These are phyloP conservation scores for Dacryopinax spathularia DNA, from an alignment of 768 basidiomycete genomes.

Conservation along the genomic window DNA sequence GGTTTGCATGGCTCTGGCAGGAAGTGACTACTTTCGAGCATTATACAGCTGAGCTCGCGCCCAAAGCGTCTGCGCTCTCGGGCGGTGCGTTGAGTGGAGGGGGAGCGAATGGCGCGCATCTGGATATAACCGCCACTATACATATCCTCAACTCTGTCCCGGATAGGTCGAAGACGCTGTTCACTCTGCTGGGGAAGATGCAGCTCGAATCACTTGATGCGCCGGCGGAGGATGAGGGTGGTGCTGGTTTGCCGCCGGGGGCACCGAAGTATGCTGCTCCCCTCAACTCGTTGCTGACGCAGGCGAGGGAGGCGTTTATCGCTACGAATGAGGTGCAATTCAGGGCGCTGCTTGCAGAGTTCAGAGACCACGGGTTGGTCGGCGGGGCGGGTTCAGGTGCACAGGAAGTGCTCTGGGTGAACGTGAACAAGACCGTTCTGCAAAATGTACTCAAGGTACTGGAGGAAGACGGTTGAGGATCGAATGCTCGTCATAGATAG, in stretches of 20 bases:
- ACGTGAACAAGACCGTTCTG: neutral
- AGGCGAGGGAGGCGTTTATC: constrained; percentile 70
- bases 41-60: constrained; percentile 59
- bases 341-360: constrained; percentile 71
- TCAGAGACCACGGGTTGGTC: constrained; percentile 81
- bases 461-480: neutral
- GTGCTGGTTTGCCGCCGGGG: constrained; percentile 1
- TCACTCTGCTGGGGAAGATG: constrained; percentile 11
- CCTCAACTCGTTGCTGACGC: constrained; percentile 55
- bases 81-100: constrained; percentile 13
- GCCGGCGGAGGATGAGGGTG: constrained; percentile 39
- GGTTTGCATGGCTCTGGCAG: constrained; percentile 63
- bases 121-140: constrained; percentile 38
- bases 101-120: constrained; percentile 16
- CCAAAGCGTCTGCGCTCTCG: constrained; percentile 11
- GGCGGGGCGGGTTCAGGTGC: constrained; percentile 25
- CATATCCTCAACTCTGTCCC: constrained; percentile 51
- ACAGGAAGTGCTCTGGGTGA: constrained; percentile 1
- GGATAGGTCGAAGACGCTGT: constrained; percentile 20
- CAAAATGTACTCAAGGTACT: neutral
- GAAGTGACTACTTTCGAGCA: constrained; percentile 73
- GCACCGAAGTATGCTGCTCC: constrained; percentile 34
- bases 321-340: constrained; percentile 79
- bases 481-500: neutral
- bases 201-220: constrained; percentile 46